Evolutionary conservation across 352 stramenopile genomes (phyloP).

Genomic region (Blastocystis sp.): DNA sequence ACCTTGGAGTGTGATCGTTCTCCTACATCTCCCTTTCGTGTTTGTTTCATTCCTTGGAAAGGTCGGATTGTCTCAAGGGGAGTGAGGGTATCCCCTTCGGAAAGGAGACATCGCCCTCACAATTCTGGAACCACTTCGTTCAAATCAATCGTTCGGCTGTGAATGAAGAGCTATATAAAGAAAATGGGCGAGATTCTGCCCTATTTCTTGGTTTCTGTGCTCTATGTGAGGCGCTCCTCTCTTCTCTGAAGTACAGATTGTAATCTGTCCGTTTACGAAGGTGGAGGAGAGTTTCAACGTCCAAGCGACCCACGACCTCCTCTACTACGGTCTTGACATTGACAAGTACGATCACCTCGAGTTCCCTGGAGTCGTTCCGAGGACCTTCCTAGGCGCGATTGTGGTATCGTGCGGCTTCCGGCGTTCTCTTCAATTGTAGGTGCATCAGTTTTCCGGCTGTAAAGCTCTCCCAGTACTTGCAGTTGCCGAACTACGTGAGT

Average conservation of each 20-base stretch:
- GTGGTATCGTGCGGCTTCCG: constrained; percentile 77
- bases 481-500: constrained; percentile 78
- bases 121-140: no score
- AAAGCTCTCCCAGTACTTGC: constrained; percentile 75
- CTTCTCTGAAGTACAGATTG: constrained; percentile 1
- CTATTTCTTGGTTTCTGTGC: constrained; percentile 4
- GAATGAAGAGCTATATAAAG: neutral
- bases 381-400: constrained; percentile 92
- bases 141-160: no score
- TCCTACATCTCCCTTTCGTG: neutral
- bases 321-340: constrained; percentile 80
- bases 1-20: constrained; percentile 51
- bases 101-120: no score
- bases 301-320: constrained; percentile 95
- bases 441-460: constrained; percentile 77
- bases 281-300: constrained; percentile 98
- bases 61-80: no score
- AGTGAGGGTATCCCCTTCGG: no score
- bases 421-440: neutral
- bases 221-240: neutral
- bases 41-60: neutral
- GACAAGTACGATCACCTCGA: constrained; percentile 91
- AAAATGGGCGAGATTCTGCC: neutral
- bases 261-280: constrained; percentile 82
- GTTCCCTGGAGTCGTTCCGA: constrained; percentile 95